Evolutionary conservation across 1,139 yeast genomes (phyloP).

Genomic region (Blastobotrys indianensis): DNA sequence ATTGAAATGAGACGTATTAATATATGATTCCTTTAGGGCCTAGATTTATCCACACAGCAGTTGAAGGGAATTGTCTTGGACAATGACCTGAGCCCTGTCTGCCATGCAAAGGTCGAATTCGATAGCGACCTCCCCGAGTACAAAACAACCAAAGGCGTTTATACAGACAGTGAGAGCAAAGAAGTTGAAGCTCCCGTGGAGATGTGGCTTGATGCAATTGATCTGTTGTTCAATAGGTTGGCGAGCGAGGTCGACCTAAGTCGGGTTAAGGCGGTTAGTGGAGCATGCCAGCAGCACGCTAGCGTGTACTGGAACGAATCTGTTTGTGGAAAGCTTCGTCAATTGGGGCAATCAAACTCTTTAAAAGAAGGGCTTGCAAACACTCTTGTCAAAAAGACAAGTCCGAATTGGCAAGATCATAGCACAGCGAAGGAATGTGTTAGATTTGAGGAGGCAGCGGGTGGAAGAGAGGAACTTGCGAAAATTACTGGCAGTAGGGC

Average conservation of each 20-base stretch:
- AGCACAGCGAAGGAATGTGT: conserved; percentile 68
- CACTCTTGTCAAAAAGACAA: conserved; percentile 56
- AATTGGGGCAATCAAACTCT: conserved; percentile 12
- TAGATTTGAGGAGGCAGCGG: conserved; percentile 54
- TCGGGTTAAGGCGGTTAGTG: conserved; percentile 64
- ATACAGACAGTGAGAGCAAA: conserved; percentile 36
- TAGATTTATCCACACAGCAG: conserved; percentile 88
- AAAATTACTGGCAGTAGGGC: conserved; percentile 77
- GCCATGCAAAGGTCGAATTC: conserved; percentile 63
- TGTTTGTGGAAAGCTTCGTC: conserved; percentile 40
- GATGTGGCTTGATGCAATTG: conserved; percentile 86
- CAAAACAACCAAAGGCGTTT: conserved; percentile 66
- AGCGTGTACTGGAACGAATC: conserved; percentile 69
- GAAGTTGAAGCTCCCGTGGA: conserved; percentile 64
- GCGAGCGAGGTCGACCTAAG: conserved; percentile 49
- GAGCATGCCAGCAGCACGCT: conserved; percentile 93
- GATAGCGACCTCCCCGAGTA: conserved; percentile 58
- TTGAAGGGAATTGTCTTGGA: conserved; percentile 68
- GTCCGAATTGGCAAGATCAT: conserved; percentile 96
- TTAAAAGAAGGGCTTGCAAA: conserved; percentile 20
- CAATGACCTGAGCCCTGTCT: conserved; percentile 45
- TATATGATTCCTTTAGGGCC: conserved; percentile 39
- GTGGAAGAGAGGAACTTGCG: conserved; percentile 63
- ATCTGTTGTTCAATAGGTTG: conserved; percentile 55
- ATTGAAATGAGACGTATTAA: conserved; percentile 6